Evolutionary conservation across 202 grass and related monocot genomes (phyloP), one percentile per base, ranked within the genome.

Genomic region (Zoysia matrella): DNA sequence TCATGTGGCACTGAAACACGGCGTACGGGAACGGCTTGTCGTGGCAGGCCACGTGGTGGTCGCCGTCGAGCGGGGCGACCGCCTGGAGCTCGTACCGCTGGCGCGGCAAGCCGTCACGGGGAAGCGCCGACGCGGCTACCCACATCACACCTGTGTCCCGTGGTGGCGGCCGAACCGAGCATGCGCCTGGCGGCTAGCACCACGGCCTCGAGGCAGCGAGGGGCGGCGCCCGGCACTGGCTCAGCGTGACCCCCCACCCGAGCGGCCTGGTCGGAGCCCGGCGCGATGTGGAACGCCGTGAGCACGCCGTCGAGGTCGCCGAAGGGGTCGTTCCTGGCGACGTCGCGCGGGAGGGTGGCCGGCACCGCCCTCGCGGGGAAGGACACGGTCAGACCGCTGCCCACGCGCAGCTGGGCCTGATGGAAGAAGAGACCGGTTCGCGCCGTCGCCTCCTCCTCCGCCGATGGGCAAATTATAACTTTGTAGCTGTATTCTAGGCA

Each of bases 401-500:
- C 77, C 0, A n/a, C 3, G 5, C 7, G 77, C 1, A 79, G n/a
- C 11, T 69, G 10, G 1, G 50, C 41, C 51, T 69, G n/a, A 41
- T 54, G 63, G 76, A 79, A 79, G 76, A 30, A 47, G 65, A 39
- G n/a, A 7, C 66, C 67, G 3, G 67, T 71, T 48, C 1, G 4
- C 5, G 16, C 69, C 47, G 30, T 16, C 2, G 30, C 30, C 30
- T 36, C 30, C 30, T 36, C 30, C 30, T 36, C 30, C 30, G 30
- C 1, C 30, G 30, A 36, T 36, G 30, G 30, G 30, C 30, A 36
- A 36, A 36, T 36, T 36, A 36, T 36, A 36, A 36, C 30, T 36
- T 36, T 36, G 30, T 36, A 36, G 30, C 30, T 36, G 30, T 36
- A 36, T 36, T 36, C 30, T 36, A 36, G 30, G 30, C 30, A 36